Evolutionary conservation across 495 filamentous ascomycete genomes (phyloP), one percentile per base, ranked within the genome.

Genomic region (Parmelia sp.): DNA sequence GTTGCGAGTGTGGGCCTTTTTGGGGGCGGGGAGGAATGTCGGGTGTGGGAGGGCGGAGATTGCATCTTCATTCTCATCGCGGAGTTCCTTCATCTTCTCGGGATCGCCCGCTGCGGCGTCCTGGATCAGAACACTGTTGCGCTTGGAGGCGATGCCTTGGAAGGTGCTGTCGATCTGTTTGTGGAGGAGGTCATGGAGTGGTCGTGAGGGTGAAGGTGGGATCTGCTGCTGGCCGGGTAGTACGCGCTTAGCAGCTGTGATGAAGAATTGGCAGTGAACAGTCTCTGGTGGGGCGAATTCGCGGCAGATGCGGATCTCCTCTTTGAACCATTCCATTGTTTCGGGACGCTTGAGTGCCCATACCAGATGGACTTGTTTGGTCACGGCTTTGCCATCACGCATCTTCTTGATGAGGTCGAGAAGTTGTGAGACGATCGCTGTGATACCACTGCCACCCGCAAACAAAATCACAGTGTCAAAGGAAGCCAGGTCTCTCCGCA

Each of bases 321-420:
- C 93, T 72, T 90, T 89, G 82, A 97, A 97, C 93, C 93, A 97
- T 73, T 96, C 91, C 83, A 97, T 92, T 11, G 90, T 90, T 75
- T 96, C 93, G 42, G 90, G 84, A 60, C 87, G 85, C 73, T 92
- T 93, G 56, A 97, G 77, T 25, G 92, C 86, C 93, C 93, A 97
- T 17, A 97, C 84, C 8, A 97, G 89, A 27, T 92, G 87, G 35
- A 97, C 87, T 61, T 88, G 89, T 74, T 86, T 90, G 21, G 92
- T 96, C 61, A 96, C 89, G 39, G 93, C 94, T 69, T 96, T 96
- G 23, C 90, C 88, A 70, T 95, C 91, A 23, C 89, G 86, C 83
- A 97, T 96, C 65, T 92, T 88, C 78, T 96, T 96, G 77, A 96
- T 93, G 59, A 97, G 78, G 67, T 96, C 88, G 36, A 96, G 77